phyloP scores from a whole-genome alignment of 2,329 filamentous ascomycete species.

The Chrysoporthe cubensis region DNA sequence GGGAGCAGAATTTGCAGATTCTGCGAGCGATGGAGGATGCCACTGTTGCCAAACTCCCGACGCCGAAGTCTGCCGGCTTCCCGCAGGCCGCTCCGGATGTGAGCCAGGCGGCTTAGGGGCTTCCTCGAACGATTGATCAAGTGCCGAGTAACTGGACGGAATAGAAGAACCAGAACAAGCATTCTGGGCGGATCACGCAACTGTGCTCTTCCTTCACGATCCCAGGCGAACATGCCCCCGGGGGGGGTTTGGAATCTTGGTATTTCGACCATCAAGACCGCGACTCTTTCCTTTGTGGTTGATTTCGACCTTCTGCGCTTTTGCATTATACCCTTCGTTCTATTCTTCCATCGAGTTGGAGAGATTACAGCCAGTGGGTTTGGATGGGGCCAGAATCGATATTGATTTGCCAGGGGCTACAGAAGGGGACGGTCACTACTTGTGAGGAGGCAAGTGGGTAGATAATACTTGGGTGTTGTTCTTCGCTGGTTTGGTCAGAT shows the following conservation, averaged over 20 bases:
- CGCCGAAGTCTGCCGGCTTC: neutral
- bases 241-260: neutral
- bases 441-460: neutral
- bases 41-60: slow-evolving; percentile 23
- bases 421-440: too few species aligned
- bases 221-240: neutral
- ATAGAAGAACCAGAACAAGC: neutral
- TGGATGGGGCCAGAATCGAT: neutral
- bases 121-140: neutral
- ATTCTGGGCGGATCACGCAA: neutral
- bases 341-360: neutral
- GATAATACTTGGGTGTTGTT: neutral
- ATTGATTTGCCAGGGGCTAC: neutral
- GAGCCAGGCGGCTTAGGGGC: slow-evolving; percentile 23
- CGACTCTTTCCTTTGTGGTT: neutral
- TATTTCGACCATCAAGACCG: neutral
- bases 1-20: slow-evolving; percentile 27
- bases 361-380: neutral
- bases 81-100: slow-evolving; percentile 13
- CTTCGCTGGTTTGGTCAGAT: neutral
- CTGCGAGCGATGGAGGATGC: slow-evolving; percentile 27
- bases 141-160: neutral
- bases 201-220: neutral
- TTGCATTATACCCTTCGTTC: slow-evolving; percentile 19
- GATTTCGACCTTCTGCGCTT: neutral